These are phyloP conservation scores for Multifurca ochricompacta DNA, from an alignment of 768 basidiomycete species.

Conservation along the genomic window DNA sequence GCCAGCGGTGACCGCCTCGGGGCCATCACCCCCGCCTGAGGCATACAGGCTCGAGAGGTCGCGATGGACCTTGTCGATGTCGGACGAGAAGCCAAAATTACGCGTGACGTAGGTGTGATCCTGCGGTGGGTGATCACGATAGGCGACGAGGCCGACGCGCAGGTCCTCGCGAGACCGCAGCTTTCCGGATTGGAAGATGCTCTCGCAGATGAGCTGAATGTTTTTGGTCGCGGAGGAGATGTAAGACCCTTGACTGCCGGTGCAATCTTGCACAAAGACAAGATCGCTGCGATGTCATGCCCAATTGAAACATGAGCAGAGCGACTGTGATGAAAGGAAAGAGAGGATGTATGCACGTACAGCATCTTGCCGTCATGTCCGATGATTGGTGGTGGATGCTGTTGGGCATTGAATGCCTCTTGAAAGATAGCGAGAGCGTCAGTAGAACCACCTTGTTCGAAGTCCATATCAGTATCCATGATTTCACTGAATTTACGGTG, in stretches of 20 bases:
- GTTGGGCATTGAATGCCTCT: conserved; percentile 29
- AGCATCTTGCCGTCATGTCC: conserved; percentile 59
- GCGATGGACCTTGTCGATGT: conserved; percentile 79
- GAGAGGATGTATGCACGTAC: conserved; percentile 37
- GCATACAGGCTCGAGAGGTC: conserved; percentile 81
- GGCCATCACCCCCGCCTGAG: conserved; percentile 89
- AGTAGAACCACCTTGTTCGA: conserved; percentile 35
- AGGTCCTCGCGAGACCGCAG: conserved; percentile 83
- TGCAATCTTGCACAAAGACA: conserved; percentile 94
- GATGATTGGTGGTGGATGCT: conserved; percentile 30
- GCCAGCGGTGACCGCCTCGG: conserved; percentile 94
- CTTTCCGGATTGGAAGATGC: conserved; percentile 91
- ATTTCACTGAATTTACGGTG: conserved; percentile 18
- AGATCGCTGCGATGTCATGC: conserved; percentile 53
- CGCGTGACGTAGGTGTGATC: conserved; percentile 92
- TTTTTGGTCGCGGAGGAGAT: conserved; percentile 94
- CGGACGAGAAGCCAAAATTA: conserved; percentile 91
- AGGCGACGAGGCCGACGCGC: conserved; percentile 87
- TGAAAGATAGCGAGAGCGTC: conserved; percentile 28
- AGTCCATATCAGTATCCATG: conserved; percentile 83
- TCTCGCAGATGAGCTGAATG: conserved; percentile 89
- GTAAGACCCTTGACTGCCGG: conserved; percentile 84
- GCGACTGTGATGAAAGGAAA: neutral
- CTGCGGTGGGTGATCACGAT: conserved; percentile 95
- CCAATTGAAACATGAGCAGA: neutral